Conservation (phyloP, 495 filamentous ascomycete species). For the Ascodesmis nigricans region DNA sequence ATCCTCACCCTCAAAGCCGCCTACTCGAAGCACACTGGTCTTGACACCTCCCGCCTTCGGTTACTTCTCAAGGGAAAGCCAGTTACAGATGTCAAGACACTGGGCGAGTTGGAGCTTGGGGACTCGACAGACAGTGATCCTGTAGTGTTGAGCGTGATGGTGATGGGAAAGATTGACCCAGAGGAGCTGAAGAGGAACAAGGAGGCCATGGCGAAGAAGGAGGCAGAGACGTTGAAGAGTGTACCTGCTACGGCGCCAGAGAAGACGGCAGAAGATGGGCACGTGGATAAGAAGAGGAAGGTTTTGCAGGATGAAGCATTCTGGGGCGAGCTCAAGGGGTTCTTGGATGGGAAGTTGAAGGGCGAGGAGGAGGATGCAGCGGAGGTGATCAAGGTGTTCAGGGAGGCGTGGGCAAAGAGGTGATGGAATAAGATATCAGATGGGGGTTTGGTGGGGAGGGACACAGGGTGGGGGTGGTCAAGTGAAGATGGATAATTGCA, state of each 20-base stretch:
- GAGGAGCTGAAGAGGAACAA: constrained; percentile 13
- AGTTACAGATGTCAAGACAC: constrained; percentile 41
- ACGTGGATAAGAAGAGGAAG: constrained; percentile 30
- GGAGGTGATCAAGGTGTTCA: constrained; percentile 43
- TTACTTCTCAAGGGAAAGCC: constrained; percentile 69
- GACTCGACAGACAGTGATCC: constrained; percentile 27
- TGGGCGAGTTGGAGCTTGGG: constrained; percentile 34
- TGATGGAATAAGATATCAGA: constrained; percentile 5
- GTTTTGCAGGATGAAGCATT: constrained; percentile 52
- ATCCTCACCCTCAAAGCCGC: constrained; percentile 49
- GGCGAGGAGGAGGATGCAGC: constrained; percentile 33
- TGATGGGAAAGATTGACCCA: constrained; percentile 47
- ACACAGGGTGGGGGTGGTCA: not conserved
- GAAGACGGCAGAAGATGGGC: constrained; percentile 29
- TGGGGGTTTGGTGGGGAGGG: not conserved
- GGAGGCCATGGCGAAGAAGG: constrained; percentile 22
- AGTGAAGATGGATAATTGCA: not conserved
- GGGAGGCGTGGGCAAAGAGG: constrained; percentile 37
- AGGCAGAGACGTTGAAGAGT: constrained; percentile 13
- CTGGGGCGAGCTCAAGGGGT: constrained; percentile 71
- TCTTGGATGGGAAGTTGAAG: constrained; percentile 46
- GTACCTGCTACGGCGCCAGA: constrained; percentile 11
- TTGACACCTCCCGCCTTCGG: constrained; percentile 45
- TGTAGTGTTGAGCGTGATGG: constrained; percentile 64
- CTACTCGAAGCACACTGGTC: constrained; percentile 30